These are phyloP conservation scores for Cyamopsis tetragonoloba DNA, from an alignment of 306 rosid species.

Conservation along the genomic window DNA sequence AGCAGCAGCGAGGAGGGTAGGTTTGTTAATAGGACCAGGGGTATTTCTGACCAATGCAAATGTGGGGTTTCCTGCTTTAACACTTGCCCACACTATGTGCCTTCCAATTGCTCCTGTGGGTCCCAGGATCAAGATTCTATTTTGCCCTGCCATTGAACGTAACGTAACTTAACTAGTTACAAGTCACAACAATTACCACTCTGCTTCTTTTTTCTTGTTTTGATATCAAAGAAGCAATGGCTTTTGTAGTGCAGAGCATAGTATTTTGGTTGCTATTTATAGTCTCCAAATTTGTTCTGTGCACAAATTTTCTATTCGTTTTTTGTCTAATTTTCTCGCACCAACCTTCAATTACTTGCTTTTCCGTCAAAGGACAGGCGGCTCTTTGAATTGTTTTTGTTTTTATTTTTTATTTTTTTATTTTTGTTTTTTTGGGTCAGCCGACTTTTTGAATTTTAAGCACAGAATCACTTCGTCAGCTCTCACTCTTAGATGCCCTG, in stretches of 20 bases:
- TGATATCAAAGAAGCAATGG: not conserved
- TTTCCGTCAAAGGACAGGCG: too few relatives aligned
- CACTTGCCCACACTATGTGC: constrained; percentile 36
- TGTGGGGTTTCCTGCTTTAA: constrained; percentile 38
- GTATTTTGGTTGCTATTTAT: not conserved
- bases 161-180: too few relatives aligned
- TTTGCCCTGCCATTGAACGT: constrained; percentile 27
- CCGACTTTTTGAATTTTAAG: too few relatives aligned
- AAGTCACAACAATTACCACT: not conserved
- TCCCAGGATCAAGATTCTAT: constrained; percentile 39
- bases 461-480: too few relatives aligned
- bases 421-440: too few relatives aligned
- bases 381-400: too few relatives aligned
- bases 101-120: constrained; percentile 36
- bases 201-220: not conserved
- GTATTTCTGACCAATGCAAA: constrained; percentile 33
- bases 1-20: constrained; percentile 14
- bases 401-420: too few relatives aligned
- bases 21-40: not conserved
- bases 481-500: too few relatives aligned
- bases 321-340: too few relatives aligned
- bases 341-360: too few relatives aligned
- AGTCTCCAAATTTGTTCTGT: not conserved
- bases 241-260: not conserved
- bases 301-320: not conserved